A percentile compares a stretch with the other conserved stretches of the same genome.
Conservation (phyloP, 1,284 basidiomycete genomes). For the Cryptococcus sp. region DNA sequence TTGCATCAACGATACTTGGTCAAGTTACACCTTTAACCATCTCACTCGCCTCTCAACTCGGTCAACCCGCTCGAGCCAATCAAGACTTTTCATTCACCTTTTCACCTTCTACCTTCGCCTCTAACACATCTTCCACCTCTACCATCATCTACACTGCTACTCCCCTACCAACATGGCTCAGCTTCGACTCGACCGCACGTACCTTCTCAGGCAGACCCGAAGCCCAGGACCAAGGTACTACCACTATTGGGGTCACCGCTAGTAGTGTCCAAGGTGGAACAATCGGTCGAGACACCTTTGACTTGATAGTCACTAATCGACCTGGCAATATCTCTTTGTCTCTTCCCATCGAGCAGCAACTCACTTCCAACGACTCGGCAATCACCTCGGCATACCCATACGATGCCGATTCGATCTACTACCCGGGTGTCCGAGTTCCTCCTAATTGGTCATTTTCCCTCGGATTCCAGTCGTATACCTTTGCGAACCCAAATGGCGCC, state of each 20-base stretch:
- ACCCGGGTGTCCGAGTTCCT: conserved; percentile 70
- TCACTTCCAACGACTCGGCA: conserved; percentile 12
- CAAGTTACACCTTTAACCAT: conserved; percentile 14
- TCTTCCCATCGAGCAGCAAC: conserved; percentile 15
- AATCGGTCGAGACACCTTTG: conserved; percentile 9
- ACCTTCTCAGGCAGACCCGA: conserved; percentile 22
- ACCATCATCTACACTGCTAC: conserved; percentile 39
- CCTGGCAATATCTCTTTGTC: conserved; percentile 8
- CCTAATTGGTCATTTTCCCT: conserved; percentile 85
- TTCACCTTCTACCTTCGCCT: conserved; percentile 37
- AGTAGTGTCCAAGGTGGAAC: conserved; percentile 51
- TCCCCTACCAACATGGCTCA: conserved; percentile 50
- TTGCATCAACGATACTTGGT: too few species aligned
- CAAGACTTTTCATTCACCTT: conserved; percentile 40
- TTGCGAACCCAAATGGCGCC: conserved; percentile 46
- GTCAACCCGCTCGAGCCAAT: conserved; percentile 40
- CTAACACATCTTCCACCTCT: conserved; percentile 15
- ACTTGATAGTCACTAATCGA: conserved; percentile 12
- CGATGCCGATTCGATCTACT: conserved; percentile 58
- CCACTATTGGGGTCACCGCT: conserved; percentile 18
- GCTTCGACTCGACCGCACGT: conserved; percentile 18
- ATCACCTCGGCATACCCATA: conserved; percentile 55
- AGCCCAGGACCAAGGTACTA: conserved; percentile 22
- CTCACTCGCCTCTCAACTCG: conserved; percentile 42
- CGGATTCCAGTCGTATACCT: conserved; percentile 70